These are phyloP conservation scores for Scedosporium apiospermum DNA, from an alignment of 2,329 filamentous ascomycete species.

Conservation along the genomic window DNA sequence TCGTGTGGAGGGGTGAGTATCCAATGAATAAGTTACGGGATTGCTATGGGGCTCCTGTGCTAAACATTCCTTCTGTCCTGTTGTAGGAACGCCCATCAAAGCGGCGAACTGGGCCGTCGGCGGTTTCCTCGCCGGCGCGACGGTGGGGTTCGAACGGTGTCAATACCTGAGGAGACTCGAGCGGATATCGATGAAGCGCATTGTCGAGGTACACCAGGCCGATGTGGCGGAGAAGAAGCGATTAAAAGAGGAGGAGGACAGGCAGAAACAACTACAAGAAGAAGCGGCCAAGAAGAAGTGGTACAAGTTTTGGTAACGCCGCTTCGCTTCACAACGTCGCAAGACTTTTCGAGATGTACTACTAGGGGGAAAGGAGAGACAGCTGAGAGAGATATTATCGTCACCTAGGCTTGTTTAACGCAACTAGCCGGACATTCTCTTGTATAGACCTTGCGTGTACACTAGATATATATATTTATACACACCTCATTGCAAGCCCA, in stretches of 20 bases:
- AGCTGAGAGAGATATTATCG: not conserved
- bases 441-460: not conserved
- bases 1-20: slow-evolving; percentile 61
- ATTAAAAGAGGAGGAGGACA: slow-evolving; percentile 31
- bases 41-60: not conserved
- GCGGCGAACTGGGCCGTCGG: slow-evolving; percentile 80
- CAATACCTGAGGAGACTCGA: slow-evolving; percentile 65
- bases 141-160: slow-evolving; percentile 76
- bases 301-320: slow-evolving; percentile 46
- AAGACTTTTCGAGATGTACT: not conserved
- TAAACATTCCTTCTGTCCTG: not conserved
- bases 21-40: too few relatives aligned
- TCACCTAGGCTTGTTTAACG: not conserved
- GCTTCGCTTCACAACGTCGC: not conserved
- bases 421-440: not conserved
- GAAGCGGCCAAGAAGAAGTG: slow-evolving; percentile 32
- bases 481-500: not conserved
- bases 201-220: slow-evolving; percentile 60
- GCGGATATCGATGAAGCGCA: slow-evolving; percentile 72
- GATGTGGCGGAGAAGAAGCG: slow-evolving; percentile 30
- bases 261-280: slow-evolving; percentile 20
- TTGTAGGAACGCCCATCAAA: slow-evolving; percentile 42
- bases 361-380: not conserved
- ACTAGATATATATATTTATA: slow-evolving; percentile 1
- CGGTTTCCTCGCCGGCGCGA: slow-evolving; percentile 59